Base-by-base conservation (phyloP, 139 green algal species). In the Pycnococcus provasolii region DNA sequence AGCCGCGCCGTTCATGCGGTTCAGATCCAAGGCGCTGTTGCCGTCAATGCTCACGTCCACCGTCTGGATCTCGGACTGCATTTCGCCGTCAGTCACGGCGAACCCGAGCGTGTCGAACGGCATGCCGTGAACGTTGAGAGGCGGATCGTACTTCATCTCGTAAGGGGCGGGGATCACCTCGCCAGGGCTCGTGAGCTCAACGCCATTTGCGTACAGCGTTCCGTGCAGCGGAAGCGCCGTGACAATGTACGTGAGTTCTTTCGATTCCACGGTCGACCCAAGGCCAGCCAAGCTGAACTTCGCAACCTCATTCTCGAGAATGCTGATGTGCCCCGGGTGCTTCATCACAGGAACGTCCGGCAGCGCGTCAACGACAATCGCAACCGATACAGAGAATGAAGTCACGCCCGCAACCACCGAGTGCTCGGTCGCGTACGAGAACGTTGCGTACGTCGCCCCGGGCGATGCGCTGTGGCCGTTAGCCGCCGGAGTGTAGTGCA, bases 101-200 rank as follows among this genome's bases (percentile, higher is more conserved):
- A 63, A 63, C n/a, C 13, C 13, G 57, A 63, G 11, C n/a, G n/a
- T 13, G 57, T 9, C 57, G n/a, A 45, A 63, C 9, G 57, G 57
- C 57, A 63, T 63, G 57, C 57, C 57, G 57, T 42, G 13, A 9
- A 40, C 13, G 57, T 63, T 63, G n/a, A 13, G 57, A 9, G 57
- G 57, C 9, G 57, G 57, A 42, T 13, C 15, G 57, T 63, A 63
- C 13, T 9, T 26, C 13, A 63, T 9, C 13, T 42, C 57, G 26
- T 26, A 26, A 26, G 26, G 26, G 26, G 11, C 9, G 50, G 50
- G 9, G 9, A 13, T 13, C 50, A 13, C 50, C 50, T 13, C 50
- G 50, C 50, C 50, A 13, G 11, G 11, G 50, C 13, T 55, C 11
- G 11, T 13, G 11, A 55, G 50, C 50, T 9, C 9, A 9, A 13